Evolutionary conservation across 116 monocot species (phyloP).

Genomic region (Posidonia oceanica): DNA sequence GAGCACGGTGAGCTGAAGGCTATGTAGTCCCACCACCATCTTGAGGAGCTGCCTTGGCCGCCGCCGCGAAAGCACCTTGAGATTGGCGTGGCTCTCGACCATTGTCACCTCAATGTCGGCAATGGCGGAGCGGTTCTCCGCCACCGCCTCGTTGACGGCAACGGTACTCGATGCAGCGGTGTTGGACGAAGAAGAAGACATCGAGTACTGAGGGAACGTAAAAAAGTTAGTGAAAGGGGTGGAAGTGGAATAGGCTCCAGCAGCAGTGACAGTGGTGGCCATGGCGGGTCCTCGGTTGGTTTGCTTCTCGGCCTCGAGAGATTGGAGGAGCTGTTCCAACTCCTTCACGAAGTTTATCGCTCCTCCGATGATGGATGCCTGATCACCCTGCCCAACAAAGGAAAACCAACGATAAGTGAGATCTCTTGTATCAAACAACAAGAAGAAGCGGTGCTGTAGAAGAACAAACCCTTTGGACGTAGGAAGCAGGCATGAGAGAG

Average conservation of each 20-base stretch:
- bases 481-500: conserved; percentile 49
- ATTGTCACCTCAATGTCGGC: conserved; percentile 55
- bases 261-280: background rate
- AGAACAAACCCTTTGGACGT: conserved; percentile 39
- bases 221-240: conserved; percentile 39
- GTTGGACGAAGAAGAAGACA: background rate
- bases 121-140: conserved; percentile 30
- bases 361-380: conserved; percentile 58
- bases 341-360: conserved; percentile 73
- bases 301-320: conserved; percentile 38
- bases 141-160: conserved; percentile 26
- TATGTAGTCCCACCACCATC: conserved; percentile 31
- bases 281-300: conserved; percentile 3
- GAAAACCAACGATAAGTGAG: background rate
- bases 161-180: background rate
- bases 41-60: conserved; percentile 44
- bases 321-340: conserved; percentile 59
- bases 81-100: conserved; percentile 62
- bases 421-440: background rate
- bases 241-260: background rate
- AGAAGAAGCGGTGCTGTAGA: background rate
- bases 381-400: conserved; percentile 31
- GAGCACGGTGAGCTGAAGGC: conserved; percentile 30
- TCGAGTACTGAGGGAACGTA: conserved; percentile 49
- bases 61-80: conserved; percentile 38